Evolutionary conservation across 306 rosid species (phyloP).

Genomic region (Gastrolobium villosum): DNA sequence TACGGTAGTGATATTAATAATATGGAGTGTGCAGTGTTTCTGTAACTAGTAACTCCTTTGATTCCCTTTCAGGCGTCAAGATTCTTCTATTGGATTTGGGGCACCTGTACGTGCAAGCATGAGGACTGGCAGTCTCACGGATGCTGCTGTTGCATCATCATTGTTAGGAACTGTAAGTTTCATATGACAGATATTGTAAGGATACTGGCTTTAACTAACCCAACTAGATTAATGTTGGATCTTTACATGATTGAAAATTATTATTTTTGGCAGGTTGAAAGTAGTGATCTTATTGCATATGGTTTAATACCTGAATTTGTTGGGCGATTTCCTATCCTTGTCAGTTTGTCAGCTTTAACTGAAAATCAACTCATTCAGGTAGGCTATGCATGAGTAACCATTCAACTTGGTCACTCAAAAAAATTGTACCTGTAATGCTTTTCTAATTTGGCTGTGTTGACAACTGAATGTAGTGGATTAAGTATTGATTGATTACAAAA

Average conservation of each 20-base stretch:
- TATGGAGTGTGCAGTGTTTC: slow-evolving; percentile 17
- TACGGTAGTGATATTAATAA: neutral
- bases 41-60: slow-evolving; percentile 33
- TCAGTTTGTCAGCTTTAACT: slow-evolving; percentile 88
- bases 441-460: slow-evolving; percentile 29
- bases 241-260: slow-evolving; percentile 21
- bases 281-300: slow-evolving; percentile 93
- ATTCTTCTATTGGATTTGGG: slow-evolving; percentile 98
- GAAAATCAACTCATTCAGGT: slow-evolving; percentile 97
- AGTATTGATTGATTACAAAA: slow-evolving; percentile 29
- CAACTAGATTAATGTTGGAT: slow-evolving; percentile 42
- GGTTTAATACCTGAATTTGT: slow-evolving; percentile 99
- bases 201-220: slow-evolving; percentile 22
- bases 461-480: slow-evolving; percentile 30
- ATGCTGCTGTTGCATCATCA: slow-evolving; percentile 81
- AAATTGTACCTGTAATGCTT: slow-evolving; percentile 2
- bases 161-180: slow-evolving; percentile 83
- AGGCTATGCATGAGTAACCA: slow-evolving; percentile 33
- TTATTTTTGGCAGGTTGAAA: slow-evolving; percentile 79
- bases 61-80: slow-evolving; percentile 76
- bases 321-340: slow-evolving; percentile 96
- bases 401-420: slow-evolving; percentile 14
- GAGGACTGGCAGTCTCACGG: slow-evolving; percentile 87
- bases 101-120: slow-evolving; percentile 94
- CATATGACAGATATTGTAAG: slow-evolving; percentile 36